phyloP scores from a whole-genome alignment of 1,284 basidiomycete species.

The Ustilago nuda region DNA sequence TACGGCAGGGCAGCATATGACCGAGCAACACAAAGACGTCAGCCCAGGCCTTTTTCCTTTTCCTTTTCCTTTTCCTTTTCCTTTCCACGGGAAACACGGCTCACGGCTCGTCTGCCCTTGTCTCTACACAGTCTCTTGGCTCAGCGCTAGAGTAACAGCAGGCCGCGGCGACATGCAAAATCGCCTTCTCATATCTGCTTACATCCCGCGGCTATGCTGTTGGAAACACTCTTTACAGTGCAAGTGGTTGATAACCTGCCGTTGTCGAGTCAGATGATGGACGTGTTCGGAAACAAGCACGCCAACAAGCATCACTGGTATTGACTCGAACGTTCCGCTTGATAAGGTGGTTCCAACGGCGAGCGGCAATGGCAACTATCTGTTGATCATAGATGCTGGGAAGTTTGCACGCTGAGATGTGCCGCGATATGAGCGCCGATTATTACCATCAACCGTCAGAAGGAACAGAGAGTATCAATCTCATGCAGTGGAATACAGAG shows the following conservation, averaged over 20 bases:
- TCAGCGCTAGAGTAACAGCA: not conserved
- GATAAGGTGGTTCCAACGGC: too few relatives aligned
- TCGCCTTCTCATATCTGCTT: not conserved
- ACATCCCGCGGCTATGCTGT: slow-evolving; percentile 1
- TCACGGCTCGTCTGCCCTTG: too few relatives aligned
- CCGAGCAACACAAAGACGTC: not conserved
- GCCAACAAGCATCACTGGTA: not conserved
- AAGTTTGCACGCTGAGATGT: not conserved
- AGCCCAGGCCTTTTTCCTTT: too few relatives aligned
- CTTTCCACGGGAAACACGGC: too few relatives aligned
- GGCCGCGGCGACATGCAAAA: not conserved
- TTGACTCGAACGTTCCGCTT: not conserved
- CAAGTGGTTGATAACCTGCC: not conserved
- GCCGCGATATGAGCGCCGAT: slow-evolving; percentile 3
- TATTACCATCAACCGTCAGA: not conserved
- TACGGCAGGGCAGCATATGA: not conserved
- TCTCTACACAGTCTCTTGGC: not conserved
- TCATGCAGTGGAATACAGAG: slow-evolving; percentile 6
- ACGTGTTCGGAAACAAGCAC: not conserved
- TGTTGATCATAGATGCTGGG: not conserved
- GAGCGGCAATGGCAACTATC: not conserved
- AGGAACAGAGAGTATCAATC: not conserved
- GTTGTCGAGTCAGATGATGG: slow-evolving; percentile 4
- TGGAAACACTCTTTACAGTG: not conserved
- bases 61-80: too few relatives aligned